A percentile compares a stretch with the other conserved stretches of the same genome.
Conservation (phyloP, 306 rosid genomes). For the Ormosia semicastrata region DNA sequence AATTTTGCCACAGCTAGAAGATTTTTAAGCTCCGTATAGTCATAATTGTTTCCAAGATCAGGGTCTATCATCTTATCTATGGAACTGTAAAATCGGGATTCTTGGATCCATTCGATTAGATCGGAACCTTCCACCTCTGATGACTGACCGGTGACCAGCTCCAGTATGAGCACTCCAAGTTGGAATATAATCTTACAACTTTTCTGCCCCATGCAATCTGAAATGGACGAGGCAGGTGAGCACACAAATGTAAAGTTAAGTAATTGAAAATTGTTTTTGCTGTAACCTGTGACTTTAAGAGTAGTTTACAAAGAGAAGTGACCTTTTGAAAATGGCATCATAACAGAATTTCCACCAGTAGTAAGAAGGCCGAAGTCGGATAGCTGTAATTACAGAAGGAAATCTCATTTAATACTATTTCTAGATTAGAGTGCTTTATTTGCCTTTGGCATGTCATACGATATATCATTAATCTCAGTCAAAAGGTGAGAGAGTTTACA, state of each 20-base stretch:
- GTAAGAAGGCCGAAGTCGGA: slow-evolving; percentile 64
- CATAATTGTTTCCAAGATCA: slow-evolving; percentile 71
- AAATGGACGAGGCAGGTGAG: slow-evolving; percentile 22
- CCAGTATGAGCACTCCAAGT: slow-evolving; percentile 83
- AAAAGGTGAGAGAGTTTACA: slow-evolving; percentile 2
- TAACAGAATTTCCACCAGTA: slow-evolving; percentile 38
- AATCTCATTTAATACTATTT: not conserved
- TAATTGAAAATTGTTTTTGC: not conserved
- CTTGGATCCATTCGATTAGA: slow-evolving; percentile 82
- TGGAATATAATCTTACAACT: slow-evolving; percentile 65
- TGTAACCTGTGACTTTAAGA: not conserved
- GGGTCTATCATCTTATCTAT: slow-evolving; percentile 92
- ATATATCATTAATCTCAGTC: not conserved
- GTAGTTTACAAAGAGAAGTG: slow-evolving; percentile 6
- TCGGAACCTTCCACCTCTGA: slow-evolving; percentile 70
- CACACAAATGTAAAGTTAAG: not conserved
- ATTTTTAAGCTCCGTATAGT: slow-evolving; percentile 65
- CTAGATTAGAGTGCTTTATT: slow-evolving; percentile 3
- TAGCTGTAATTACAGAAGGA: slow-evolving; percentile 50
- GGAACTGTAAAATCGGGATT: slow-evolving; percentile 60
- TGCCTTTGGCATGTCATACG: slow-evolving; percentile 4
- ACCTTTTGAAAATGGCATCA: slow-evolving; percentile 61
- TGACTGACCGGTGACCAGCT: slow-evolving; percentile 84
- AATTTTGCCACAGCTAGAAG: slow-evolving; percentile 84
- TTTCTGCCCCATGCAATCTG: slow-evolving; percentile 61